phyloP scores from a whole-genome alignment of 768 basidiomycete genomes.

The Tremella mesenterica region DNA sequence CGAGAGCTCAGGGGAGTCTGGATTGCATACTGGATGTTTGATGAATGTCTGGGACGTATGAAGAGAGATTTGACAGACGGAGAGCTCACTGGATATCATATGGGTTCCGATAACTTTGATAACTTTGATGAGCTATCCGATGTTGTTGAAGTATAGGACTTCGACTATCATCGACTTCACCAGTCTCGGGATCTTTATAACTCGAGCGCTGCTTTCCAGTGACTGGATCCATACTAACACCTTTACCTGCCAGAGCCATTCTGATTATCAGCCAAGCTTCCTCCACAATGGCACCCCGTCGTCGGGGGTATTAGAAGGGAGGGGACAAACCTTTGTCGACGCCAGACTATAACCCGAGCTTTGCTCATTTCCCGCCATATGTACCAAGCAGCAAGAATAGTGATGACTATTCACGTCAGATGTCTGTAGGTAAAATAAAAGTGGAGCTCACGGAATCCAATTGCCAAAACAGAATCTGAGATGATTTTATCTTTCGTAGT shows the following conservation, averaged over 20 bases:
- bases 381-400: slow-evolving; percentile 56
- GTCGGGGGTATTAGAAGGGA: no score
- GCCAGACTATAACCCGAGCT: slow-evolving; percentile 36
- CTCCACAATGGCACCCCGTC: slow-evolving; percentile 1
- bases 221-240: slow-evolving; percentile 11
- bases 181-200: slow-evolving; percentile 8
- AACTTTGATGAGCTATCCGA: neutral
- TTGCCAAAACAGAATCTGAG: slow-evolving; percentile 58
- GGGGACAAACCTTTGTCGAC: slow-evolving; percentile 34
- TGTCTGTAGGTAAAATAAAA: neutral
- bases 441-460: slow-evolving; percentile 50
- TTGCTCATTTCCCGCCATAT: slow-evolving; percentile 39
- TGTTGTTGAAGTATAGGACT: slow-evolving; percentile 12
- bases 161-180: slow-evolving; percentile 22
- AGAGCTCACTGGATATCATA: slow-evolving; percentile 30
- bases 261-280: slow-evolving; percentile 2
- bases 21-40: no score
- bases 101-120: slow-evolving; percentile 22
- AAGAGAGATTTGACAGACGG: neutral
- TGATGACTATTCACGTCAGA: slow-evolving; percentile 24
- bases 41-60: no score
- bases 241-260: slow-evolving; percentile 25
- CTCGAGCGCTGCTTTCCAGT: neutral
- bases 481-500: slow-evolving; percentile 54
- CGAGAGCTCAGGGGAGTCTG: no score